Evolutionary conservation across 2,329 filamentous ascomycete species (phyloP), one percentile per base, ranked within the genome.

Genomic region (Xylariales sp.): DNA sequence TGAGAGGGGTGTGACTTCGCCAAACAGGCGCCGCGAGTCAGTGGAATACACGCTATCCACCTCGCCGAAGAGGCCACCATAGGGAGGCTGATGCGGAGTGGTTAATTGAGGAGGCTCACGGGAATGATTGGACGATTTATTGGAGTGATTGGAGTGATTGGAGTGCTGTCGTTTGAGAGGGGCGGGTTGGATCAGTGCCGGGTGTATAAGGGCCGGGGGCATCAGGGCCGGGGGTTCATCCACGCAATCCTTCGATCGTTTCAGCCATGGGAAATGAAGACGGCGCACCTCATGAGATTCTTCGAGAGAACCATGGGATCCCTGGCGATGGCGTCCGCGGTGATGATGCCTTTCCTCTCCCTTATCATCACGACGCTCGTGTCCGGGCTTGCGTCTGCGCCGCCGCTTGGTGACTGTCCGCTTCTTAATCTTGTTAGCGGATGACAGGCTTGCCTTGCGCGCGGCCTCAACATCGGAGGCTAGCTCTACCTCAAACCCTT

Each of bases 341-440:
- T 69, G 69, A 43, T 62, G 63, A 9, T 68, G 65, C 18, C 61
- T 62, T 18, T 73, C 63, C 16, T 68, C 62, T 8, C 67, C 65
- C 23, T 72, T 68, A 12, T 75, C 74, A 28, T 75, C 71, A 39
- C 62, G 69, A 16, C 69, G 72, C 52, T 76, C 74, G 34, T 77
- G 75, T 30, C 65, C 69, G 30, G 69, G 71, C 73, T 76, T 79
- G 65, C 74, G 75, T 68, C 45, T 75, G 54, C 75, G 76, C 45
- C 76, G 76, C 30, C 72, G 76, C 74, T 81, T 82, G 53, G 79
- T 79, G 67, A 79, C 68, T 65, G 75, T 76, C 9, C 76, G 74
- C 71, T 76, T 81, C 74, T 80, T 80, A 46, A 75, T 64, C 69
- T 78, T 79, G 62, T 77, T 79, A 30, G 77, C 71, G 62, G 73